Evolutionary conservation across 352 stramenopile species (phyloP), one percentile per base, ranked within the genome.

Genomic region (Globisporangium middletonii): DNA sequence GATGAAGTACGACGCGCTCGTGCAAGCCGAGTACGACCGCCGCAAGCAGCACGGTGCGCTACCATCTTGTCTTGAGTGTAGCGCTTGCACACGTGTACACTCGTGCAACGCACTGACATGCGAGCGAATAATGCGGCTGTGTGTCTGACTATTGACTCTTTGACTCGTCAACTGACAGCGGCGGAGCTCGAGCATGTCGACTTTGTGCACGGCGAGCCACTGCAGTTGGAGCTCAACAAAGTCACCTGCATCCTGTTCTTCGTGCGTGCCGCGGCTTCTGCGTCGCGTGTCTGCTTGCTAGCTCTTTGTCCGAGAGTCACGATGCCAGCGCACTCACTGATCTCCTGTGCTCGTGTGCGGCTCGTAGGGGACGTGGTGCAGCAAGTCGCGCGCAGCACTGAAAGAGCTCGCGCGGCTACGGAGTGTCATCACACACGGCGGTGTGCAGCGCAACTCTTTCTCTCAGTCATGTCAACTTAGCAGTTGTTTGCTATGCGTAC

Each of bases 241-340:
- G 69, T 89, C 45, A 88, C 77, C 0, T 82, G 79, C 37, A 62
- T 89, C 19, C 63, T 92, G n/a, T 92, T 92, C 71, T 92, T 92
- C 45, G 82, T 92, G 73, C 16, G 30, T 16, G 9, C 7, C 33
- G 18, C 28, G 13, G 4, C 26, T 38, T 2, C 47, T 37, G 46
- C 15, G 0, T 11, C 43, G 15, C 23, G 16, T 7, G 15, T 47
- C 33, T 38, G 7, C 33, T 38, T 4, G 3, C 30, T 35, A 38
- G 33, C 7, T 11, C 1, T 38, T 9, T 2, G 4, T 38, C 4
- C 11, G 7, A 2, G 1, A 12, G 7, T 38, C 33, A 11, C 33
- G 7, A 38, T 38, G 33, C 33, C 3, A 38, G 33, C 33, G 33
- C 33, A 11, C 33, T 38, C 11, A 9, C 12, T 33, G 18, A 49